These are phyloP conservation scores for Phoenix dactylifera DNA, from an alignment of 176 grass and related monocot genomes.

Conservation along the genomic window DNA sequence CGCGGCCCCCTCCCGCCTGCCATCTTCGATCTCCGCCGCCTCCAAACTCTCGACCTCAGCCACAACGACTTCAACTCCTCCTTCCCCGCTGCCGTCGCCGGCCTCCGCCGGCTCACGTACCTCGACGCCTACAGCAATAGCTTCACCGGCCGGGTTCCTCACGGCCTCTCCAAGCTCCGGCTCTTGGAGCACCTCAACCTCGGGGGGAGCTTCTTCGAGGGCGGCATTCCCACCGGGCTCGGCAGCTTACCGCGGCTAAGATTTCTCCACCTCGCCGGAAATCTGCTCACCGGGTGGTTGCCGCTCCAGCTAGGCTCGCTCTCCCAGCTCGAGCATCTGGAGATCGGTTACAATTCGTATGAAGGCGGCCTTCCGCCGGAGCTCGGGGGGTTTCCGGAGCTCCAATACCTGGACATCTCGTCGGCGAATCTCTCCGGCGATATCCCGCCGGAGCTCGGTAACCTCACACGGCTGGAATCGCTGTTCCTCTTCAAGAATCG, in stretches of 20 bases:
- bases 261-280: constrained; percentile 79
- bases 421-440: constrained; percentile 41
- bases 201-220: constrained; percentile 69
- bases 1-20: constrained; percentile 25
- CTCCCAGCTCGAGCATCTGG: constrained; percentile 35
- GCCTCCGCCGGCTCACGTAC: constrained; percentile 21
- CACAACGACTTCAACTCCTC: constrained; percentile 76
- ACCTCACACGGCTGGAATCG: constrained; percentile 27
- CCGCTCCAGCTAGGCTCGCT: constrained; percentile 45
- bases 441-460: constrained; percentile 37
- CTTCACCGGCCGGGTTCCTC: constrained; percentile 48
- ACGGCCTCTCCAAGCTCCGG: constrained; percentile 28
- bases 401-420: constrained; percentile 67
- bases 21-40: constrained; percentile 44
- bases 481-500: constrained; percentile 87
- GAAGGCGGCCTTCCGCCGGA: constrained; percentile 26
- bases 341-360: constrained; percentile 71
- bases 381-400: constrained; percentile 28
- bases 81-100: constrained; percentile 32
- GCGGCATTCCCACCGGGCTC: constrained; percentile 36
- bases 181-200: constrained; percentile 49
- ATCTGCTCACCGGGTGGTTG: constrained; percentile 35
- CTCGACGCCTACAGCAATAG: constrained; percentile 85
- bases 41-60: constrained; percentile 53
- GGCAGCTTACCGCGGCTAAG: constrained; percentile 18